These are phyloP conservation scores for Stentor coeruleus DNA, from an alignment of 73 alveolate genomes.

Conservation along the genomic window DNA sequence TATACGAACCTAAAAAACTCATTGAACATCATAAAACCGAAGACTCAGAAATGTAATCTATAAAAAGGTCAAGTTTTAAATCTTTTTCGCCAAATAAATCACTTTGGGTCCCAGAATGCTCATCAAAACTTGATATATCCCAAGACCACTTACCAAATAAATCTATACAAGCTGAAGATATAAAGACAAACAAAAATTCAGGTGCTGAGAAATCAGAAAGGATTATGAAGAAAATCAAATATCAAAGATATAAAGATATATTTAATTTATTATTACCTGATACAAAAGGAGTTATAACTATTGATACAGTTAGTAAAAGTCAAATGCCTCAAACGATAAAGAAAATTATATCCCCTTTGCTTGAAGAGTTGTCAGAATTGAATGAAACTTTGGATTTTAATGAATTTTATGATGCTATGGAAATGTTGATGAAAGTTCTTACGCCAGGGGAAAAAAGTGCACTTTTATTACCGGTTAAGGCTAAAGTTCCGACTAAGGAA, in stretches of 20 bases:
- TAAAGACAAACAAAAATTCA: too few species aligned
- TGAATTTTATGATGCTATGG: constrained; percentile 23
- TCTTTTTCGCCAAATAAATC: too few species aligned
- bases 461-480: background rate
- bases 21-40: too few species aligned
- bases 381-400: constrained; percentile 3
- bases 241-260: background rate
- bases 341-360: background rate
- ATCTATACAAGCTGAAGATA: too few species aligned
- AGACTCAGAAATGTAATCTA: too few species aligned
- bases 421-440: background rate
- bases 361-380: background rate
- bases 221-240: constrained; percentile 3
- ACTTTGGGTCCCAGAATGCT: too few species aligned
- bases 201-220: background rate
- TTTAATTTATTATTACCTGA: background rate
- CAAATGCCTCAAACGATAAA: background rate
- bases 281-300: background rate
- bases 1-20: too few species aligned
- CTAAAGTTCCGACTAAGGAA: background rate
- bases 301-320: background rate
- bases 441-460: constrained; percentile 10
- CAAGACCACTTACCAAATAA: too few species aligned
- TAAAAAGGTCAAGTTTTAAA: too few species aligned
- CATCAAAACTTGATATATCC: too few species aligned